Evolutionary conservation across 2,329 filamentous ascomycete genomes (phyloP), one percentile per base, ranked within the genome.

Genomic region (Aspergillus clavatus): DNA sequence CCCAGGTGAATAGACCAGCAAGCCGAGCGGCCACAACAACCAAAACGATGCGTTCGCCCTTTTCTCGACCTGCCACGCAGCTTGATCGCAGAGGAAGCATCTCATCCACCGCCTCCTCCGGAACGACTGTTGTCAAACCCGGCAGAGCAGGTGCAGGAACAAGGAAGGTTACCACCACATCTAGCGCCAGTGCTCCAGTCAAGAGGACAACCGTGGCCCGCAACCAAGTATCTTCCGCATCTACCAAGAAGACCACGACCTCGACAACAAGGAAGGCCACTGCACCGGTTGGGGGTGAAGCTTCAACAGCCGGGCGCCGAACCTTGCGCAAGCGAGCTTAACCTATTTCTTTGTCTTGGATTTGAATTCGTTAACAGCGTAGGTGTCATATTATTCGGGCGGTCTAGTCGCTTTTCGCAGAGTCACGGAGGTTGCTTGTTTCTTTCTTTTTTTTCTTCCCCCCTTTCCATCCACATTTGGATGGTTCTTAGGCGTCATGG

Each of bases 321-420:
- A 63, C 68, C 10, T 53, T 73, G 47, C 67, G 71, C 37, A 73
- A 70, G 52, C 62, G 68, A 14, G 62, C 57, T 19, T 70, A 63
- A n/a, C n/a, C n/a, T n/a, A 51, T 38, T 7, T 16, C 11, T 21
- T 18, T n/a, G n/a, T n/a, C n/a, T n/a, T n/a, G n/a, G n/a, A 10
- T 35, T 11, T 14, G 16, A 19, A 35, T 18, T 35, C 6, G 5
- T 21, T 19, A 21, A 7, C 3, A 19, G 18, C 18, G 8, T 11
- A 10, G 31, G n/a, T 35, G 14, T 35, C 11, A 12, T 21, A 19
- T 35, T n/a, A 8, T n/a, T 21, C 31, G 18, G 3, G 7, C 11
- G 16, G 10, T 8, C 14, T 19, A 6, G 19, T 35, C 12, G 31
- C 6, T 18, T 11, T 19, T 19, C 8, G 2, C 10, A 5, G 18